A percentile compares a stretch with the other conserved stretches of the same genome.
Evolutionary conservation across 441 rosid species (phyloP).

Genomic region (Brassica balearica): DNA sequence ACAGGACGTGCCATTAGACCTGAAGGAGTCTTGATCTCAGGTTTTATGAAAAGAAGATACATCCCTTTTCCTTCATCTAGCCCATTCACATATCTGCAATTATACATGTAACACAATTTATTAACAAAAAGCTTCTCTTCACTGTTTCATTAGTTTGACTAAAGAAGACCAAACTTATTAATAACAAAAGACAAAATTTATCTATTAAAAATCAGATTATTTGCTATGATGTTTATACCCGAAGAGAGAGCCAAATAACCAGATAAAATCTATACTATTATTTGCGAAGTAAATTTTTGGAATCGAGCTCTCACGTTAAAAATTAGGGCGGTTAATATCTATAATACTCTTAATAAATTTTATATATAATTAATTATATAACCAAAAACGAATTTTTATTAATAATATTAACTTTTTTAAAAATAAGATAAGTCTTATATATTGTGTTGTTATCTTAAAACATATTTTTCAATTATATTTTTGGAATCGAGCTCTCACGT

Average conservation of each 20-base stretch:
- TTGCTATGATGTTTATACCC: neutral
- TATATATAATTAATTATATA: too few species aligned
- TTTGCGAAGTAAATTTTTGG: too few species aligned
- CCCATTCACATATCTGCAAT: slow-evolving; percentile 73
- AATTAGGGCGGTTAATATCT: too few species aligned
- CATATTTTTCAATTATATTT: too few species aligned
- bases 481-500: too few species aligned
- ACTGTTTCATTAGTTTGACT: slow-evolving; percentile 4
- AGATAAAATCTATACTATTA: too few species aligned
- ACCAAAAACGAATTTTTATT: too few species aligned
- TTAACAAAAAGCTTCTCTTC: slow-evolving; percentile 2
- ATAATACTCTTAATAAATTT: too few species aligned
- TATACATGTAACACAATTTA: neutral
- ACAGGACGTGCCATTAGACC: slow-evolving; percentile 92
- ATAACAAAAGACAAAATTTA: neutral
- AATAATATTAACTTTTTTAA: too few species aligned
- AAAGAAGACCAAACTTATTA: neutral
- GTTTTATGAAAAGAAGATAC: slow-evolving; percentile 81
- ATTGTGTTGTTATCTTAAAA: too few species aligned
- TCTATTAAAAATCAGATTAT: neutral
- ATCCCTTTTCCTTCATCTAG: slow-evolving; percentile 89
- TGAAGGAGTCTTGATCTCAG: slow-evolving; percentile 80
- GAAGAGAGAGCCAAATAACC: neutral
- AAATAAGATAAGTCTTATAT: too few species aligned
- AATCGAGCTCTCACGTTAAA: too few species aligned